Evolutionary conservation across 2,329 filamentous ascomycete species (phyloP).

Genomic region (Exophiala sp.): DNA sequence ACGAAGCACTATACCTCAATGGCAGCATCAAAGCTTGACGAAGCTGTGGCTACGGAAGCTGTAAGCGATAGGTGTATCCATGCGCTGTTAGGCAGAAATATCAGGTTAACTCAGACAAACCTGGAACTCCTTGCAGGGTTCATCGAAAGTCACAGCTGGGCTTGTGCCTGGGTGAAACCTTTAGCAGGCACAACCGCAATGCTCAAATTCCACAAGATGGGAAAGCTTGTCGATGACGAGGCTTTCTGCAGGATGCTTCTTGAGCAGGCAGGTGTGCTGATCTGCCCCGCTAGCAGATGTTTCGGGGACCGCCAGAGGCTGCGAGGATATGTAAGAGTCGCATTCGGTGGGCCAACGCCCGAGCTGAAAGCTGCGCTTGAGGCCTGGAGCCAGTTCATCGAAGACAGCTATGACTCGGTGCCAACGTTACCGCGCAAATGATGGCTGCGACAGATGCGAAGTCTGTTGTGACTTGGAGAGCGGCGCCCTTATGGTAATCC

Average conservation of each 20-base stretch:
- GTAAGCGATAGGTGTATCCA: slow-evolving; percentile 61
- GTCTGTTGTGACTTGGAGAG: background rate
- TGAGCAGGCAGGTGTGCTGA: slow-evolving; percentile 63
- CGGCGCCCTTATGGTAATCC: background rate
- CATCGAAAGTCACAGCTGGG: slow-evolving; percentile 56
- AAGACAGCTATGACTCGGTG: slow-evolving; percentile 51
- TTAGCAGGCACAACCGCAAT: slow-evolving; percentile 75
- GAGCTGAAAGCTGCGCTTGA: slow-evolving; percentile 62
- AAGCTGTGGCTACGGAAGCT: slow-evolving; percentile 70
- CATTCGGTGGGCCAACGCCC: slow-evolving; percentile 66
- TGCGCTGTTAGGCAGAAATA: slow-evolving; percentile 57
- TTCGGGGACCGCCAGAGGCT: slow-evolving; percentile 65
- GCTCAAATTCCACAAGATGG: slow-evolving; percentile 59
- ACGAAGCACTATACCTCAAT: slow-evolving; percentile 81
- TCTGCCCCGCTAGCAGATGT: slow-evolving; percentile 66
- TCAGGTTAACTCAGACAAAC: slow-evolving; percentile 62
- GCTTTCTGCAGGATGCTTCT: slow-evolving; percentile 64
- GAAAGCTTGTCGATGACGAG: slow-evolving; percentile 63
- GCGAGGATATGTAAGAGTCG: slow-evolving; percentile 68
- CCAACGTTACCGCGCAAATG: slow-evolving; percentile 25
- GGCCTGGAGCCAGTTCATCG: slow-evolving; percentile 49
- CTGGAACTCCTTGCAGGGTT: slow-evolving; percentile 61
- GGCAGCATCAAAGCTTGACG: slow-evolving; percentile 75
- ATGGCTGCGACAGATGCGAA: background rate
- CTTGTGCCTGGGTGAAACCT: slow-evolving; percentile 66